Evolutionary conservation across 1,139 yeast species (phyloP), one percentile per base, ranked within the genome.

Genomic region (Yamadazyma atlantica): DNA sequence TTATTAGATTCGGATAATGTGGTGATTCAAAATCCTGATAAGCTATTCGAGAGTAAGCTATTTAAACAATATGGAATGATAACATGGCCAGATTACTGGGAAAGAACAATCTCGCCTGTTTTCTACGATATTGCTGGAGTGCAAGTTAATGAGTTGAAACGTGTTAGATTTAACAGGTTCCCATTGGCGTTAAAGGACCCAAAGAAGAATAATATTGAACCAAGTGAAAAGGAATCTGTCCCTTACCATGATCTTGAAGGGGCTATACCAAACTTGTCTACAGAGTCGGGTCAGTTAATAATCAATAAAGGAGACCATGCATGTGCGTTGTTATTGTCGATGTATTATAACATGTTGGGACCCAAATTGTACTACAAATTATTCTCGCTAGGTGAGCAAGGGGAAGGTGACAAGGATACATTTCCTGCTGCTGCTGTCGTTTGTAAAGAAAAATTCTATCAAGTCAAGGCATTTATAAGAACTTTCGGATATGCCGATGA

Each of bases 81-180:
- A 4, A 64, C 83, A 21, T 85, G 94, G 90, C 92, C 94, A 4
- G 95, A 86, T 58, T 85, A 78, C 55, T 86, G 95, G 95, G 71
- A 75, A 49, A 69, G 94, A 48, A 75, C 87, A 0, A 80, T 85
- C 1, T 74, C 83, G 4, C 95, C 94, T 4, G 61, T 60, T 26
- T 86, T 69, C 54, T 85, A 82, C 57, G 76, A 80, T 10, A 74
- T 85, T 42, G 86, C 88, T 1, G 82, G 73, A 4, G 60, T 75
- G 4, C 51, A 46, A 16, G 61, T 63, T 2, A 53, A 61, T 42
- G 61, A 58, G 21, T 19, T 30, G 4, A 54, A 53, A 34, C 46
- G 66, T 37, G 54, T 52, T 1, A 49, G 68, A 38, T 49, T 41
- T 36, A 51, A 51, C 33, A 44, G 62, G 34, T 57, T 55, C 35